Percentiles rank a stretch among this genome's conserved stretches.
Evolutionary conservation across 2,329 filamentous ascomycete genomes (phyloP).

Genomic region (Cytospora leucostoma): DNA sequence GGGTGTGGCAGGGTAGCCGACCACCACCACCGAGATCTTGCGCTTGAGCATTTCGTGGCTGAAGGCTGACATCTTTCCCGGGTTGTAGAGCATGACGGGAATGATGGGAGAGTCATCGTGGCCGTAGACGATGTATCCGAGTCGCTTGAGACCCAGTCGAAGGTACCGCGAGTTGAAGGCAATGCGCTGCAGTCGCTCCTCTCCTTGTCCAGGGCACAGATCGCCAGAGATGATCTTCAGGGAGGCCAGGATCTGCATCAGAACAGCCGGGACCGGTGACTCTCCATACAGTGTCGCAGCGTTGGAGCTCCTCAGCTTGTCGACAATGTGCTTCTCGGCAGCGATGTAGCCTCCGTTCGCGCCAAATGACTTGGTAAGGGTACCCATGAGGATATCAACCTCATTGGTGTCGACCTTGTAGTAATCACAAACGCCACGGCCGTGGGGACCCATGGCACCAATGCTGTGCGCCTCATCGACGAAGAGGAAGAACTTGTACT

Average conservation of each 20-base stretch:
- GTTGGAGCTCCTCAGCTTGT: slow-evolving; percentile 85
- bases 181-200: slow-evolving; percentile 91
- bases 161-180: slow-evolving; percentile 99
- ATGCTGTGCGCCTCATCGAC: slow-evolving; percentile 96
- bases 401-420: slow-evolving; percentile 86
- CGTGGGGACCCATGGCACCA: slow-evolving; percentile 84
- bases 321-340: slow-evolving; percentile 85
- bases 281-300: slow-evolving; percentile 86
- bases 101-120: slow-evolving; percentile 98
- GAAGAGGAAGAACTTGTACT: slow-evolving; percentile 96
- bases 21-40: slow-evolving; percentile 96
- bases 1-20: slow-evolving; percentile 94
- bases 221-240: slow-evolving; percentile 89
- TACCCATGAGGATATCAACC: slow-evolving; percentile 97
- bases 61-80: slow-evolving; percentile 98
- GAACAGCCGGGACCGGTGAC: slow-evolving; percentile 80
- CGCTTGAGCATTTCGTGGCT: slow-evolving; percentile 98
- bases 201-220: slow-evolving; percentile 83
- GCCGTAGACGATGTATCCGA: slow-evolving; percentile 95
- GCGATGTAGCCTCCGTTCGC: slow-evolving; percentile 97
- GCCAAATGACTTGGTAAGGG: slow-evolving; percentile 96
- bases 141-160: slow-evolving; percentile 92
- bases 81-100: slow-evolving; percentile 91
- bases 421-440: slow-evolving; percentile 95
- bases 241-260: slow-evolving; percentile 87